Base-by-base conservation (phyloP, 2,329 filamentous ascomycete genomes). In the Colletotrichum destructivum region DNA sequence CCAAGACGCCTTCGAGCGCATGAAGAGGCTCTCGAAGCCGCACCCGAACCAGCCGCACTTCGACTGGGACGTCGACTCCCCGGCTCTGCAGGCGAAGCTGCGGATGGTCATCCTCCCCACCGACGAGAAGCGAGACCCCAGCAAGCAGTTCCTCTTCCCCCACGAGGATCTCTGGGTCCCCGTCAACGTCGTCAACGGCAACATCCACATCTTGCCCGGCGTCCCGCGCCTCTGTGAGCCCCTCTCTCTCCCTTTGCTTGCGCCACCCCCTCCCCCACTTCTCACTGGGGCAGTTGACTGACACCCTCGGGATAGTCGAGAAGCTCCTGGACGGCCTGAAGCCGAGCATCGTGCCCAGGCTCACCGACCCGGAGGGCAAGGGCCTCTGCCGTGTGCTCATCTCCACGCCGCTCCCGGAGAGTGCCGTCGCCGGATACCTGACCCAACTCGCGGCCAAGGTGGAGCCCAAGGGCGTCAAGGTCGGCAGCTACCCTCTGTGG, bases 401-500 rank as follows among this genome's bases (percentile, higher is more conserved):
- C 79, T 94, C 93, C 61, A 98, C 96, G 38, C 95, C 96, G 38
- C 81, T 97, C 82, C 86, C 93, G 0, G 96, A 99, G 86, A 98
- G 95, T 81, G 89, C 88, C 21, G 91, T 98, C 42, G 96, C 96
- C 15, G 89, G 87, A 21, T 98, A 94, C 79, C 85, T 99, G 77
- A 96, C 94, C 1, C 88, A 94, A 75, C 84, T 98, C 73, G 94
- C 95, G 5, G 88, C 85, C 38, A 90, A 90, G 80, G 93, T 95
- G 26, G 92, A 91, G 79, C 84, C 90, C 0, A 90, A 89, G 77
- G 95, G 94, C 3, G 88, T 98, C 77, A 98, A 98, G 84, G 94
- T 98, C 18, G 96, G 96, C 57, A 97, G 94, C 82, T 98, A 99
- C 82, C 96, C 96, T 46, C 87, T 94, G 66, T 98, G 95, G 95